Base-by-base conservation (phyloP, 2,329 filamentous ascomycete species). In the Kalmusia sp. region DNA sequence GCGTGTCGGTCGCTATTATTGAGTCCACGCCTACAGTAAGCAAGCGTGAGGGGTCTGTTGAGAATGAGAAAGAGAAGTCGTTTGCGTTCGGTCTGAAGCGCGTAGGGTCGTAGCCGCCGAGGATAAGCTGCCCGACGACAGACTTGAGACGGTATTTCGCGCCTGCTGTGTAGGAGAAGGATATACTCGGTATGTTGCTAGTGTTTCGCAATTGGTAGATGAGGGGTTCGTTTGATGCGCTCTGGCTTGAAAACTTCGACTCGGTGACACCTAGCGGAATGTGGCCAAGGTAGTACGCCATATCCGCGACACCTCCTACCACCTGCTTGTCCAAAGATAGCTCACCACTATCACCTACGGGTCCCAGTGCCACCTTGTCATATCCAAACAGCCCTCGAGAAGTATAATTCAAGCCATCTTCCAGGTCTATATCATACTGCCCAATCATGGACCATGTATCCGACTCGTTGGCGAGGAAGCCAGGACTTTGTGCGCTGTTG, bases 81-180 rank as follows among this genome's bases (percentile, higher is more conserved):
- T 70, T 67, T 4, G 54, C 50, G 34, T 67, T 66, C 3, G 65
- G 48, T 19, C 55, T 65, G 54, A 76, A 72, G n/a, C 75, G 70
- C 1, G 69, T 70, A 15, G 65, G 59, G 54, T 79, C 76, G 50
- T 76, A 79, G 5, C 77, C 77, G 14, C 77, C 76, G 4, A 79
- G 54, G 1, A 74, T 69, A 19, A 78, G 63, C 43, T 63, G 76
- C 6, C 70, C 72, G 31, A 68, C 65, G 0, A 70, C 68, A 1
- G 65, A 67, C 38, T 73, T 73, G 19, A 66, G 48, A 8, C 62
- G 61, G 51, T 75, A 74, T 25, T 65, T 64, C 25, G 70, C 70
- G 19, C 72, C 72, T 39, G 72, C 72, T 17, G 72, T 71, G 43
- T 74, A 74, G 2, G 58, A 64, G 49, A 71, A 74, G 1, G 71